phyloP scores from a whole-genome alignment of 805 yeast genomes.

The Lachancea fermentati region DNA sequence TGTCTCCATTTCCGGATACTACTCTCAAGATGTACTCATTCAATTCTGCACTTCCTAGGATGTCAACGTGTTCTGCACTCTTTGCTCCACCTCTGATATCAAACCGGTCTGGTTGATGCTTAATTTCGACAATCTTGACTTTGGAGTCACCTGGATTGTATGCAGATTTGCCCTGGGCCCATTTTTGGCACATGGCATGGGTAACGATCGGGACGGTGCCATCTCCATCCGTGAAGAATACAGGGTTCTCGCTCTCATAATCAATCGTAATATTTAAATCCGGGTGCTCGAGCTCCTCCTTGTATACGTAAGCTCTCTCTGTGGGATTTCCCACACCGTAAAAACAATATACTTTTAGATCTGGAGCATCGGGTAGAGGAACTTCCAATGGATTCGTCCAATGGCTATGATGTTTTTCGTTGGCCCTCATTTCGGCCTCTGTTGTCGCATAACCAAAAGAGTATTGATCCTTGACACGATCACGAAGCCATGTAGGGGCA shows the following conservation, averaged over 20 bases:
- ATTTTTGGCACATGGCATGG: conserved; percentile 86
- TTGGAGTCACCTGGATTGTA: conserved; percentile 73
- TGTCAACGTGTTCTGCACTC: conserved; percentile 97
- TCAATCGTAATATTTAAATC: conserved; percentile 70
- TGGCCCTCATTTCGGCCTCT: conserved; percentile 50
- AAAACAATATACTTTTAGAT: conserved; percentile 79
- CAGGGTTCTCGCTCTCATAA: conserved; percentile 55
- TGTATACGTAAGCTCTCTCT: conserved; percentile 85
- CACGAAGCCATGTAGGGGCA: conserved; percentile 72
- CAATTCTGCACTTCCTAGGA: conserved; percentile 85
- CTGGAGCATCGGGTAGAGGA: conserved; percentile 88
- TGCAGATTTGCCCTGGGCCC: conserved; percentile 61
- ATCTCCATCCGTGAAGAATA: conserved; percentile 85
- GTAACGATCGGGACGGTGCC: conserved; percentile 89
- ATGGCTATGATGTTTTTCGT: conserved; percentile 66
- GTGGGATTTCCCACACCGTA: conserved; percentile 98
- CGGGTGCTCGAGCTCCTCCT: conserved; percentile 53
- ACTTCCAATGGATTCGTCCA: conserved; percentile 97
- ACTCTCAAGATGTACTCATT: conserved; percentile 80
- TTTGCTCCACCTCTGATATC: conserved; percentile 97
- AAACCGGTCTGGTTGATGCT: conserved; percentile 87
- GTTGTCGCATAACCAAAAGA: conserved; percentile 72
- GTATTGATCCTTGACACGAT: conserved; percentile 62
- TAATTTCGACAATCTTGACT: conserved; percentile 83
- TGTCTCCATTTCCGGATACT: conserved; percentile 73